phyloP scores from a whole-genome alignment of 139 green algal species.

The Asterochloris sp. region DNA sequence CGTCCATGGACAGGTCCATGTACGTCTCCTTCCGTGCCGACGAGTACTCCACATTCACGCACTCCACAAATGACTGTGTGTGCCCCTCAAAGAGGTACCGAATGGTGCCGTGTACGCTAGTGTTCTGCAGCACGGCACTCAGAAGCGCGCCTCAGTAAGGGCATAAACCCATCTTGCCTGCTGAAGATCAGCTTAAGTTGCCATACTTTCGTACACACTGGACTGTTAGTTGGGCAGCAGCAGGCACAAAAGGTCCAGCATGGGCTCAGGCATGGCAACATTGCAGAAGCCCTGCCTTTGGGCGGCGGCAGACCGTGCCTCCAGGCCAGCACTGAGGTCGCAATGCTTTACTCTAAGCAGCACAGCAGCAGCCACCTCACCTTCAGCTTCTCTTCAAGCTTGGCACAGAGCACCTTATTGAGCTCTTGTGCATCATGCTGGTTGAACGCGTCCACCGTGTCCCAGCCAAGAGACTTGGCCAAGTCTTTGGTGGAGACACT shows the following conservation, averaged over 20 bases:
- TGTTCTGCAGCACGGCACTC: neutral
- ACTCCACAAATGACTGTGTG: slow-evolving; percentile 88
- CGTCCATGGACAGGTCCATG: slow-evolving; percentile 90
- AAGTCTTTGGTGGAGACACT: slow-evolving; percentile 91
- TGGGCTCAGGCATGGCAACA: too few species aligned
- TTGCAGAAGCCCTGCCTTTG: too few species aligned
- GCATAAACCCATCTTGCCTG: neutral
- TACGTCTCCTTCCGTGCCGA: slow-evolving; percentile 81
- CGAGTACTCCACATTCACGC: slow-evolving; percentile 93
- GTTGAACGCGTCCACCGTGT: slow-evolving; percentile 89
- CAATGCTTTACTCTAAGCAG: too few species aligned
- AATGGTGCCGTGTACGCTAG: slow-evolving; percentile 83
- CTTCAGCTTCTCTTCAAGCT: slow-evolving; percentile 99
- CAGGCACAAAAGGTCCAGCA: too few species aligned
- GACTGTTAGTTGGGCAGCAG: too few species aligned
- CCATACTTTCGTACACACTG: too few species aligned
- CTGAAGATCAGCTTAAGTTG: too few species aligned
- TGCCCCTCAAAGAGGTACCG: slow-evolving; percentile 93
- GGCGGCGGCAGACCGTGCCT: too few species aligned
- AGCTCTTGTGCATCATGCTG: slow-evolving; percentile 99
- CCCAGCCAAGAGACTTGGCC: slow-evolving; percentile 96
- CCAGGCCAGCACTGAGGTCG: too few species aligned
- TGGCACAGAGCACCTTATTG: slow-evolving; percentile 92
- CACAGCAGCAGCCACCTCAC: slow-evolving; percentile 21
- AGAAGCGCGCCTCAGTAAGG: neutral